phyloP scores from a whole-genome alignment of 371 early-diverging fungal species.

The Mucor velutinosus region DNA sequence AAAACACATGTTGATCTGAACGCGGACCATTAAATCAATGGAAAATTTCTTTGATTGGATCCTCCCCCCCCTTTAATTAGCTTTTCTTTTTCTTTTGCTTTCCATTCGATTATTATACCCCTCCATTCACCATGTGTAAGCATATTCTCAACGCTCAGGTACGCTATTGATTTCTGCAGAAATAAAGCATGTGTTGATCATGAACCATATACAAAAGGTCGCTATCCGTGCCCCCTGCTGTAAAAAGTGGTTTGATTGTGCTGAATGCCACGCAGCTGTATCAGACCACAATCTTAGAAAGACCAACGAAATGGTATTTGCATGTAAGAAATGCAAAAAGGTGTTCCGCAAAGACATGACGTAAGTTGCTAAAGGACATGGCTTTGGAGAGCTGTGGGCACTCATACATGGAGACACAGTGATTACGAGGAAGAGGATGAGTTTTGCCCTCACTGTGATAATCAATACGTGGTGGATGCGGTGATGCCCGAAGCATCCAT shows the following conservation, averaged over 20 bases:
- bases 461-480: slow-evolving; percentile 94
- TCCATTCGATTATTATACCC: background rate
- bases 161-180: background rate
- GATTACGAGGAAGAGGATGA: slow-evolving; percentile 94
- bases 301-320: slow-evolving; percentile 92
- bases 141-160: slow-evolving; percentile 97
- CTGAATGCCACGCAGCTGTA: slow-evolving; percentile 91
- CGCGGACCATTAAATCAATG: background rate
- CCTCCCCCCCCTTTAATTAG: background rate
- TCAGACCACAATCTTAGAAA: slow-evolving; percentile 81
- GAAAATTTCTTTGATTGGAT: background rate
- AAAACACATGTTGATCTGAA: background rate
- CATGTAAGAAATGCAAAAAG: slow-evolving; percentile 98
- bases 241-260: slow-evolving; percentile 96
- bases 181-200: background rate
- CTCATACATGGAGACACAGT: slow-evolving; percentile 29
- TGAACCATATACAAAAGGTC: slow-evolving; percentile 54
- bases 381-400: background rate
- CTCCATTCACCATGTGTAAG: slow-evolving; percentile 68
- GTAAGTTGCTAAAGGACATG: slow-evolving; percentile 37
- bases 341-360: slow-evolving; percentile 91
- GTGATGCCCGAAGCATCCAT: slow-evolving; percentile 80
- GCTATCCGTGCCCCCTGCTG: slow-evolving; percentile 94
- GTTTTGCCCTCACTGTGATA: slow-evolving; percentile 97
- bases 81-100: background rate